phyloP scores from a whole-genome alignment of 371 early-diverging fungal species.

The Zychaea mexicana region DNA sequence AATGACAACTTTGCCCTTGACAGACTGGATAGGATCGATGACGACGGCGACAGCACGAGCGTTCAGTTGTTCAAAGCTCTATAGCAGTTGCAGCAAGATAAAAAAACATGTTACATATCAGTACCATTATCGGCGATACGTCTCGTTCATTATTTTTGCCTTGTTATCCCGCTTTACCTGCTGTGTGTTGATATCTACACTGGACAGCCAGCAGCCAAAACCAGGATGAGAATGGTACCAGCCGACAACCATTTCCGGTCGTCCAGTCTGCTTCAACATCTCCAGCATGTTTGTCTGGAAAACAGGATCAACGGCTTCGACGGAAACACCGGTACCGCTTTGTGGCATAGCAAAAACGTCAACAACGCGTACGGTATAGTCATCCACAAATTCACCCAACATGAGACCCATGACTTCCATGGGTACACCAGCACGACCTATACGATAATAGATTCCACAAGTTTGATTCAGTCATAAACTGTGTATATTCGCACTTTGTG shows the following conservation, averaged over 20 bases:
- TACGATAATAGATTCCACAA: neutral
- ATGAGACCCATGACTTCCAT: slow-evolving; percentile 99
- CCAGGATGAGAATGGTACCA: slow-evolving; percentile 99
- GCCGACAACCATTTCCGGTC: slow-evolving; percentile 99
- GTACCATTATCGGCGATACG: no score
- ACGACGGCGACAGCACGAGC: slow-evolving; percentile 99
- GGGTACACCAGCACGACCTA: slow-evolving; percentile 99
- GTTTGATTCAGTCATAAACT: neutral
- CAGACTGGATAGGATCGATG: slow-evolving; percentile 99
- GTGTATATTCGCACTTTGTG: no score
- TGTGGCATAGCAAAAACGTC: slow-evolving; percentile 99
- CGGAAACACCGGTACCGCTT: slow-evolving; percentile 99
- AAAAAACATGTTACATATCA: no score
- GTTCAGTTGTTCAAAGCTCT: slow-evolving; percentile 96
- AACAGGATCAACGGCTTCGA: slow-evolving; percentile 99
- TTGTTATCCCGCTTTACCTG: slow-evolving; percentile 59
- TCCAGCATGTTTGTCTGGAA: slow-evolving; percentile 99
- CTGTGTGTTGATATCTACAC: slow-evolving; percentile 99
- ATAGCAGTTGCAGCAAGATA: neutral
- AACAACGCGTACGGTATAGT: slow-evolving; percentile 99
- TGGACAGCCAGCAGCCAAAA: slow-evolving; percentile 99
- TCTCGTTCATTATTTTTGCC: no score
- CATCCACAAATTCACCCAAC: slow-evolving; percentile 99
- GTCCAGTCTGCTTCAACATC: slow-evolving; percentile 98
- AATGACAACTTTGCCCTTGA: slow-evolving; percentile 99